Evolutionary conservation across 129 eudicot species (phyloP), one percentile per base, ranked within the genome.

Genomic region (Artemisia annua): DNA sequence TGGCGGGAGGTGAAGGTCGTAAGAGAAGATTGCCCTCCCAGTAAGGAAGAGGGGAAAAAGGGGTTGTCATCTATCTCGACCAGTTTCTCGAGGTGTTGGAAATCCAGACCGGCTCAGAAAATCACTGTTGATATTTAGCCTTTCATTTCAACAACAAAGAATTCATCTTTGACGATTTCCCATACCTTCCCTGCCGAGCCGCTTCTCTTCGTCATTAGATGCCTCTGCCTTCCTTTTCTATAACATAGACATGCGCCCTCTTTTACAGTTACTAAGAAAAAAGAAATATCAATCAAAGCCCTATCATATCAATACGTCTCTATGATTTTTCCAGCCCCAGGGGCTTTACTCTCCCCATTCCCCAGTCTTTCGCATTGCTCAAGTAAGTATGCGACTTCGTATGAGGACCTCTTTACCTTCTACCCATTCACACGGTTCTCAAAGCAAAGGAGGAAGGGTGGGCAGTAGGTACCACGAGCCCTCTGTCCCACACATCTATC

Each of bases 401-500:
- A 49, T 49, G 54, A 49, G 54, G 2, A 49, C 4, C 32, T 28
- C 32, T 3, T 28, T 28, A 4, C 32, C 32, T 28, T 28, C 32
- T 28, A 4, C 32, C 2, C 32, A 28, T 28, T 28, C 4, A 28
- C 32, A 28, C 3, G 5, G 32, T 28, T 28, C 32, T 28, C 3
- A 28, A 28, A 28, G 32, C 3, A 28, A 4, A 28, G 32, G 32
- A 28, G 5, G 32, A 28, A 28, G 32, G 32, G 32, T 28, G 32
- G 32, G 32, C 32, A 28, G 5, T 4, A 28, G 32, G 6, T 30
- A 3, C 35, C 35, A 30, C 24, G 83, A 79, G 2, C 75, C 76
- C 68, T 87, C 85, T 51, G 83, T 82, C 56, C 88, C 91, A 15
- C 88, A 30, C 35, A 30, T 30, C 35, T 30, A 30, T 30, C 6